phyloP scores from a whole-genome alignment of 2,329 filamentous ascomycete genomes.

The Cryphonectria radicalis region DNA sequence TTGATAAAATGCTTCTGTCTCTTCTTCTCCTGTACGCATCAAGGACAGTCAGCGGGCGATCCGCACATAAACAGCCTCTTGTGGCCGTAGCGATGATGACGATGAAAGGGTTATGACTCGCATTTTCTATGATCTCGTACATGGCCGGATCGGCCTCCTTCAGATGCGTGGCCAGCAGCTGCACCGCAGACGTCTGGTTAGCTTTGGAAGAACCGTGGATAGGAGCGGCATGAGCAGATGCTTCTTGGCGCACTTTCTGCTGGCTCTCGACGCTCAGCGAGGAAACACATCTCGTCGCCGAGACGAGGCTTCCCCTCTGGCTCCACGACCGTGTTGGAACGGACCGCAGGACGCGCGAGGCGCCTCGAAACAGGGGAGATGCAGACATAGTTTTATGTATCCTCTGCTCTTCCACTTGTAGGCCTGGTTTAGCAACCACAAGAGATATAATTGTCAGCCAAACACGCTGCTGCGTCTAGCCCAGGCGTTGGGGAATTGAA shows the following conservation, averaged over 20 bases:
- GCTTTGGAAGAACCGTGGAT: constrained; percentile 22
- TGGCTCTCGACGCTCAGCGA: constrained; percentile 58
- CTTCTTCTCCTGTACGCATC: constrained; percentile 76
- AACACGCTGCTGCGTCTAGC: not conserved
- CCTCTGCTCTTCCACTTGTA: constrained; percentile 24
- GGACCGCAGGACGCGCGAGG: constrained; percentile 50
- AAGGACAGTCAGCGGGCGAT: constrained; percentile 8
- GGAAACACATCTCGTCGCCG: constrained; percentile 44
- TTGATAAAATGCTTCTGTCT: constrained; percentile 99
- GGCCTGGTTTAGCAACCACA: constrained; percentile 10
- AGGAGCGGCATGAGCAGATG: constrained; percentile 26
- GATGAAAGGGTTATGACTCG: constrained; percentile 43
- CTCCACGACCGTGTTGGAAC: constrained; percentile 39
- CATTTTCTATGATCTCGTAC: constrained; percentile 89
- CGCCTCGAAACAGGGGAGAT: constrained; percentile 49
- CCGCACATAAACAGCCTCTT: not conserved
- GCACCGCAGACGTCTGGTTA: constrained; percentile 28
- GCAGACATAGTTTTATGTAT: constrained; percentile 49
- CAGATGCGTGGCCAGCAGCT: constrained; percentile 81
- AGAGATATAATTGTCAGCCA: not conserved
- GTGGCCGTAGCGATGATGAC: not conserved
- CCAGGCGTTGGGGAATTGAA: not conserved
- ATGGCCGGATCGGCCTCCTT: constrained; percentile 85
- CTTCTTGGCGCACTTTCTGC: constrained; percentile 55
- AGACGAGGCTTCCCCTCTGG: constrained; percentile 24